A percentile compares a stretch with the other conserved stretches of the same genome.
phyloP scores from a whole-genome alignment of 192 early-diverging fungal genomes.

The Mortierella hygrophila region DNA sequence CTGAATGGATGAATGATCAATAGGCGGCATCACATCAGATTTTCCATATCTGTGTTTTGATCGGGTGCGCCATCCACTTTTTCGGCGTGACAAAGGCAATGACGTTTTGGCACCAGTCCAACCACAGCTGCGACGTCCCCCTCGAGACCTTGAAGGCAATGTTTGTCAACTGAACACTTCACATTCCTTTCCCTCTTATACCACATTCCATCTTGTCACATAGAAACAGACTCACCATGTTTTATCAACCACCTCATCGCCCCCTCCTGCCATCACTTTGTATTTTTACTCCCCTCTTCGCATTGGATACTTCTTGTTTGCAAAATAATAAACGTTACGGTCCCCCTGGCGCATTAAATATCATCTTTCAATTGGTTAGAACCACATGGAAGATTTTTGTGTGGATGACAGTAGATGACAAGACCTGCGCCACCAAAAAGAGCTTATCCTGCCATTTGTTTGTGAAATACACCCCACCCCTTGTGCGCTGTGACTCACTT shows the following conservation, averaged over 20 bases:
- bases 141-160: slow-evolving; percentile 23
- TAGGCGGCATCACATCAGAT: slow-evolving; percentile 89
- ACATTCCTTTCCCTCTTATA: neutral
- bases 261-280: neutral
- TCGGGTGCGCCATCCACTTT: slow-evolving; percentile 80
- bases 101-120: slow-evolving; percentile 60
- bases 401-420: neutral
- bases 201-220: neutral
- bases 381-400: neutral
- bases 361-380: neutral
- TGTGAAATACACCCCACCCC: neutral
- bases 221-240: neutral
- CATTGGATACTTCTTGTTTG: neutral
- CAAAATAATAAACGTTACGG: neutral
- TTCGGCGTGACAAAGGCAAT: slow-evolving; percentile 74
- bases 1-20: neutral
- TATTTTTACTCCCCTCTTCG: neutral
- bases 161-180: slow-evolving; percentile 14
- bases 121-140: slow-evolving; percentile 36
- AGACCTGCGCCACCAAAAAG: neutral
- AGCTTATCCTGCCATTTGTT: neutral
- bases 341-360: neutral
- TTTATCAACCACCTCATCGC: neutral
- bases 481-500: neutral
- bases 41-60: slow-evolving; percentile 87